Conservation (phyloP, 805 yeast genomes). For the Pichia heedii region DNA sequence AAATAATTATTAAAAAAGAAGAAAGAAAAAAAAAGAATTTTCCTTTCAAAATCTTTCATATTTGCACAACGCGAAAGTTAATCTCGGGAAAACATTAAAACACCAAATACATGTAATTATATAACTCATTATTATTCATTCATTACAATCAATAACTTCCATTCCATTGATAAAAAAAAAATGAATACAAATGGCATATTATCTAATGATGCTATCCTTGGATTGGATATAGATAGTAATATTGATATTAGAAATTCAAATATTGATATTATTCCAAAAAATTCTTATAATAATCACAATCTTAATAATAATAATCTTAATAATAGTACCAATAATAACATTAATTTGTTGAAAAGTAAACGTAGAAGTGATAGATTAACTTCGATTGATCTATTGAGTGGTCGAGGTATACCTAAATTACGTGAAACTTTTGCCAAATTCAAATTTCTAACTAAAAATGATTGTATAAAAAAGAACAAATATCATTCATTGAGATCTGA, state of each 20-base stretch:
- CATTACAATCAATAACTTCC: too few relatives aligned
- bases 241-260: not conserved
- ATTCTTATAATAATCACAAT: not conserved
- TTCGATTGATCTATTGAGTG: constrained; percentile 40
- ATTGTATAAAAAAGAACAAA: not conserved
- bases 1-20: too few relatives aligned
- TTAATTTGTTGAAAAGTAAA: constrained; percentile 5
- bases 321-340: too few relatives aligned
- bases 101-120: too few relatives aligned
- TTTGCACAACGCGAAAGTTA: not conserved
- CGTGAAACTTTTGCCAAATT: constrained; percentile 28
- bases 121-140: too few relatives aligned
- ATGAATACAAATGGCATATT: not conserved
- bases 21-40: too few relatives aligned
- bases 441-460: constrained; percentile 21
- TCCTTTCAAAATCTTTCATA: too few relatives aligned
- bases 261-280: not conserved
- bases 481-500: constrained; percentile 15
- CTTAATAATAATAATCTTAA: too few relatives aligned
- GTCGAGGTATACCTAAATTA: constrained; percentile 51
- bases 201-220: constrained; percentile 22
- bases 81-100: too few relatives aligned
- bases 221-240: constrained; percentile 14
- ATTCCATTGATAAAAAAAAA: constrained; percentile 13
- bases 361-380: constrained; percentile 38